Conservation (phyloP, 768 basidiomycete species). For the Lentinula aciculospora region DNA sequence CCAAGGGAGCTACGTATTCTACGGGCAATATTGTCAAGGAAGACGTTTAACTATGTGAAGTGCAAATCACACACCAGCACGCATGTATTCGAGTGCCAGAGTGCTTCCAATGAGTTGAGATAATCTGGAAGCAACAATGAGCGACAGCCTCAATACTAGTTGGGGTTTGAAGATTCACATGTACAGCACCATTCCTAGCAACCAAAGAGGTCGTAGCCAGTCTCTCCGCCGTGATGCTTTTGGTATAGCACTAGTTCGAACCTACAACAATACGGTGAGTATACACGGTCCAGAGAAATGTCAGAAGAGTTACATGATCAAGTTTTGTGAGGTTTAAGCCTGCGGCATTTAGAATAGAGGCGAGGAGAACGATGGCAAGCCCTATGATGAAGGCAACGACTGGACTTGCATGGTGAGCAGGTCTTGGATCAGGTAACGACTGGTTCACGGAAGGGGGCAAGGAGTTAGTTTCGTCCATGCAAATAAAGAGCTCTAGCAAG, state of each 20-base stretch:
- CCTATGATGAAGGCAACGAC: constrained; percentile 79
- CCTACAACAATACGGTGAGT: constrained; percentile 29
- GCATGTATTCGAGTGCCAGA: constrained; percentile 82
- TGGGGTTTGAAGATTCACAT: constrained; percentile 50
- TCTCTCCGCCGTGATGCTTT: constrained; percentile 69
- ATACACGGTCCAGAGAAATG: neutral
- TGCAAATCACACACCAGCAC: constrained; percentile 49
- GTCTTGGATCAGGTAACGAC: constrained; percentile 14
- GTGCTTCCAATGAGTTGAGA: constrained; percentile 88
- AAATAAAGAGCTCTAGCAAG: neutral
- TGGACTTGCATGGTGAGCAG: constrained; percentile 43
- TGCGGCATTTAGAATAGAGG: constrained; percentile 83
- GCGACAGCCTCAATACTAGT: neutral
- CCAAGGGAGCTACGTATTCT: constrained; percentile 96
- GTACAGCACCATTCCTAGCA: constrained; percentile 91
- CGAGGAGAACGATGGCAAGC: constrained; percentile 75
- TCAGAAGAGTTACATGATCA: constrained; percentile 63
- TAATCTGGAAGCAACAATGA: constrained; percentile 35
- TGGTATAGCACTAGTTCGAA: constrained; percentile 70
- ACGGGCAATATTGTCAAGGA: constrained; percentile 2
- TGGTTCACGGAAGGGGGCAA: neutral
- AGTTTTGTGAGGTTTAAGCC: constrained; percentile 95
- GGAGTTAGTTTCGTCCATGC: constrained; percentile 1
- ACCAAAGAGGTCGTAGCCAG: constrained; percentile 83
- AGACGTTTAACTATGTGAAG: constrained; percentile 1